Conservation (phyloP, 352 stramenopile species). For the Pythium aphanidermatum region DNA sequence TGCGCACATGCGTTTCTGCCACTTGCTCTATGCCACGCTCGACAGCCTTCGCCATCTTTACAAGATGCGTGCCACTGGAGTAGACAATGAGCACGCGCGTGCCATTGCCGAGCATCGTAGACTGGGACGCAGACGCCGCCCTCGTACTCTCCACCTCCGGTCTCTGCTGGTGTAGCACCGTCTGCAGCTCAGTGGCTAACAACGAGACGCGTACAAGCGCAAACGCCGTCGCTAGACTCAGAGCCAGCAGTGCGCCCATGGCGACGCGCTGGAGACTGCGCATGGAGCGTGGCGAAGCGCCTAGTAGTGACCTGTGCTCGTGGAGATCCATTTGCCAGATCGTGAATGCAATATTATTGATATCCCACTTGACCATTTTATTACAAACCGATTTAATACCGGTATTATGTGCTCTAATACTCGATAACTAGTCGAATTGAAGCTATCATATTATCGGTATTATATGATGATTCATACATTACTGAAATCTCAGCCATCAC, state of each 20-base stretch:
- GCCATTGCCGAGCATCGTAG: no score
- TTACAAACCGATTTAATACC: no score
- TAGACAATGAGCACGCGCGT: constrained; percentile 68
- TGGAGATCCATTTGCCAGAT: no score
- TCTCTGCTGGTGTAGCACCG: constrained; percentile 23
- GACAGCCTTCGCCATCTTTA: constrained; percentile 65
- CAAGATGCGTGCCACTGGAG: constrained; percentile 62
- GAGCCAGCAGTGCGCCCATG: constrained; percentile 21
- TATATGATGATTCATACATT: neutral
- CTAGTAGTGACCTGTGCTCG: constrained; percentile 11
- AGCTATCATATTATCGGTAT: neutral
- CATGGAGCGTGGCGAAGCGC: neutral
- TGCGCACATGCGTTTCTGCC: constrained; percentile 36
- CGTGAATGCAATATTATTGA: constrained; percentile 1
- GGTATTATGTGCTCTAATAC: no score
- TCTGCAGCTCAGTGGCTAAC: constrained; percentile 34
- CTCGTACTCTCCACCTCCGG: no score
- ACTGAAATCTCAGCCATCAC: neutral
- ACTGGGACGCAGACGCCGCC: no score
- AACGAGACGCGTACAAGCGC: constrained; percentile 33
- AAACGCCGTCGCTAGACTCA: constrained; percentile 29
- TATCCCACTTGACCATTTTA: no score
- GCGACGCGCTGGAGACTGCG: constrained; percentile 6
- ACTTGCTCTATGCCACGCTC: constrained; percentile 34
- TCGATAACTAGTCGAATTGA: no score